Conservation (phyloP, 83 land plant species). For the Isoetes engelmannii region DNA sequence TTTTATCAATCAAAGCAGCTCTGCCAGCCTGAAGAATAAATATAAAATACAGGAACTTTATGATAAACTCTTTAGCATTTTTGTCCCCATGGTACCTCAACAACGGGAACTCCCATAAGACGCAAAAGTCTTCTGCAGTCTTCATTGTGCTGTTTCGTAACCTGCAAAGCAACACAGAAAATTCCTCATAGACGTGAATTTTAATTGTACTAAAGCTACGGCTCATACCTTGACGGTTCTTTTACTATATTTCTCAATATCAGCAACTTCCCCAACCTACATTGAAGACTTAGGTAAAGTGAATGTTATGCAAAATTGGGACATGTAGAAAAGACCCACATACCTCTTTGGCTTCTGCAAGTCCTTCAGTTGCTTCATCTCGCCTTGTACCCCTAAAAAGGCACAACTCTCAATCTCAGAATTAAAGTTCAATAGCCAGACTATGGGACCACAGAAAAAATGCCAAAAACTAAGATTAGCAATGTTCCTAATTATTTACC, state of each 20-base stretch:
- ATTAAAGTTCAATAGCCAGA: too few species aligned
- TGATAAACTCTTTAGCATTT: too few species aligned
- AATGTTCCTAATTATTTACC: constrained; percentile 25
- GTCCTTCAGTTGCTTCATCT: constrained; percentile 76
- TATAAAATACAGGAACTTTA: too few species aligned
- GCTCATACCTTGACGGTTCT: constrained; percentile 77
- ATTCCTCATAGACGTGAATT: too few species aligned
- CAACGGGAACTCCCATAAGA: constrained; percentile 89
- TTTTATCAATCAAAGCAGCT: too few species aligned
- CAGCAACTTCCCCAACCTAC: constrained; percentile 73
- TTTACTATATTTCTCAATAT: constrained; percentile 88
- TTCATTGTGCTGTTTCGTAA: constrained; percentile 85
- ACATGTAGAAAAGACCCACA: background rate
- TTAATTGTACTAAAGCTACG: too few species aligned
- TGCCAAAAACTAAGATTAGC: too few species aligned
- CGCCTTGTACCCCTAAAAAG: constrained; percentile 56
- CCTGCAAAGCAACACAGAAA: constrained; percentile 31
- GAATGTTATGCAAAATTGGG: background rate
- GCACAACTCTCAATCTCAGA: background rate
- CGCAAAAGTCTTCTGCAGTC: constrained; percentile 72
- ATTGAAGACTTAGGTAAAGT: background rate
- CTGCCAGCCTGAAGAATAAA: too few species aligned
- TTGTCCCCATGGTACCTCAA: constrained; percentile 45
- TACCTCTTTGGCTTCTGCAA: constrained; percentile 71
- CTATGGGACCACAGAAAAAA: too few species aligned